Percentiles rank a stretch among this genome's conserved stretches.
Evolutionary conservation across 352 stramenopile genomes (phyloP).

Genomic region (Globisporangium heterothallicum): DNA sequence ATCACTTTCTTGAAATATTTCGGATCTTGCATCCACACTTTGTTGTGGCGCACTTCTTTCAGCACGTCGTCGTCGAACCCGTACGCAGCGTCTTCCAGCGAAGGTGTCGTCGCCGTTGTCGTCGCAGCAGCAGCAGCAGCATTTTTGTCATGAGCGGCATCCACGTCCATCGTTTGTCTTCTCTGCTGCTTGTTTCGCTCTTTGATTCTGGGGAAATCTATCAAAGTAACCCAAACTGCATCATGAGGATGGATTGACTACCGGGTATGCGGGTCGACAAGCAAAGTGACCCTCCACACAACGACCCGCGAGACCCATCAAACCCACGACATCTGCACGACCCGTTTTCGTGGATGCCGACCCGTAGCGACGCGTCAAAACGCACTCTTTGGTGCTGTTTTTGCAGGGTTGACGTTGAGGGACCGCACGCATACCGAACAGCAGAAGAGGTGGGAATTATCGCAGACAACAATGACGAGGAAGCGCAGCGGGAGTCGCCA

Average conservation of each 20-base stretch:
- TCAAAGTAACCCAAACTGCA: neutral
- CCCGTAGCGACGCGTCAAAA: neutral
- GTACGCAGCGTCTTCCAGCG: slow-evolving; percentile 63
- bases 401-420: neutral
- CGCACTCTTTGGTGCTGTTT: neutral
- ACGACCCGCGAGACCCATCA: too few species aligned
- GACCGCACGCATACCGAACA: neutral
- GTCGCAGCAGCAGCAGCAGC: slow-evolving; percentile 11
- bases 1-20: slow-evolving; percentile 97
- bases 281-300: too few species aligned
- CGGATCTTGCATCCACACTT: slow-evolving; percentile 88
- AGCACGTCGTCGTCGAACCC: slow-evolving; percentile 82
- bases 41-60: slow-evolving; percentile 83
- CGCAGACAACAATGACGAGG: slow-evolving; percentile 10
- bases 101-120: slow-evolving; percentile 10
- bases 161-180: slow-evolving; percentile 7
- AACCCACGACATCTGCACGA: neutral
- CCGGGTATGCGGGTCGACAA: neutral
- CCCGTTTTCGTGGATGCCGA: neutral
- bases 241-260: slow-evolving; percentile 9
- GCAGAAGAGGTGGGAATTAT: neutral
- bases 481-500: slow-evolving; percentile 15
- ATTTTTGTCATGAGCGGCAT: neutral
- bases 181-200: neutral
- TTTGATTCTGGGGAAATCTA: neutral